Base-by-base conservation (phyloP, 805 yeast genomes). In the Metschnikowia continentalis region DNA sequence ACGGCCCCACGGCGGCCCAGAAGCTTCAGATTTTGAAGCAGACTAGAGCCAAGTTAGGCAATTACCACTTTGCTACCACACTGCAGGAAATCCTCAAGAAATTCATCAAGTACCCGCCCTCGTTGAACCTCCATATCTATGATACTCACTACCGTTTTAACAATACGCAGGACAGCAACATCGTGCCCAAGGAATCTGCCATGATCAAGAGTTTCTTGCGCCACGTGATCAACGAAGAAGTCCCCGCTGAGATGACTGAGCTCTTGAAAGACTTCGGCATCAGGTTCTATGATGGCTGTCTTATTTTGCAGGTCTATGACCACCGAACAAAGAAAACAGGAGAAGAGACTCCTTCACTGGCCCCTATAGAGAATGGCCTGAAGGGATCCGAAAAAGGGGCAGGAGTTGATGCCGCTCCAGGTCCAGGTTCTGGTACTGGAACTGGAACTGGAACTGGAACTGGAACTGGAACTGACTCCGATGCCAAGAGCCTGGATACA, bases 81-180 rank as follows among this genome's bases (percentile, higher is more conserved):
- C 71, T 86, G 19, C 86, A 81, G 51, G 88, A 84, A 46, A 76
- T 94, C 7, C 67, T 94, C 58, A 80, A 81, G 53, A 91, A 90
- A 65, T 91, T 84, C 65, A 83, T 85, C 57, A 80, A 81, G 50
- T 80, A 79, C 54, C 87, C 92, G 8, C 86, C 97, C 6, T 87
- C 96, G 37, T 69, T 92, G 52, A 96, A 84, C 56, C 84, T 92
- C 61, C 97, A 92, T 62, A 90, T 92, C 22, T 91, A 88, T 68
- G 94, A 90, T 60, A 90, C 89, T 50, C 96, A 91, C 68, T 92
- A 84, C 66, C 80, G 96, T 54, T 91, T 92, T 71, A 95, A 96
- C 55, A 88, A 88, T 56, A 92, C 87, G 47, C 79, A 77, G 62
- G 97, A 91, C 59, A 90, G 95, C 6, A 79, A 88, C 45, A 65